Evolutionary conservation across 441 rosid species (phyloP).

Genomic region (Erodium chrysanthum): DNA sequence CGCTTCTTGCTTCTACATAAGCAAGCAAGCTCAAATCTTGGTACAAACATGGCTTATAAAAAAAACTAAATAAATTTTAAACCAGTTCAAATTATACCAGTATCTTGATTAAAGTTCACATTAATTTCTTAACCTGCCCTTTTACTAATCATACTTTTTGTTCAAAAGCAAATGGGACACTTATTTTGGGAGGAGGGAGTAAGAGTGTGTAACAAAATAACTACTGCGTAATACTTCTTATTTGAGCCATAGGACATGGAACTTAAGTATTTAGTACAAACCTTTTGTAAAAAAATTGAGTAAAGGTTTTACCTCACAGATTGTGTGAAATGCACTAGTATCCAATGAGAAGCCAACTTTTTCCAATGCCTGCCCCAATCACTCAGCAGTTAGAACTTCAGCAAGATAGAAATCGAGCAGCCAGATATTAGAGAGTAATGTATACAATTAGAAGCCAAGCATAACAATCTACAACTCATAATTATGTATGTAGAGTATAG

Average conservation of each 20-base stretch:
- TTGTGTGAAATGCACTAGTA: conserved; percentile 50
- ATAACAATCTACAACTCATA: conserved; percentile 10
- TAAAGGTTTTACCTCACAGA: conserved; percentile 44
- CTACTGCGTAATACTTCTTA: not conserved
- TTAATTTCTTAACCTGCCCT: too few species aligned
- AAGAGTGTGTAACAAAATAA: not conserved
- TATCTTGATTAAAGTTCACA: too few species aligned
- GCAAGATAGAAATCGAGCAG: not conserved
- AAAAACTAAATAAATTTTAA: too few species aligned
- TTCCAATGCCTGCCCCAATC: conserved; percentile 39
- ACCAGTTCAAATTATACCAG: too few species aligned
- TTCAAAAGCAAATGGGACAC: too few species aligned
- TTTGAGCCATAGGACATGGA: not conserved
- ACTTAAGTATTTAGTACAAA: not conserved
- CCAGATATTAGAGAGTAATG: not conserved
- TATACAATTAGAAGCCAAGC: not conserved
- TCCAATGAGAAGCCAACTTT: conserved; percentile 55
- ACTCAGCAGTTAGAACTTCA: conserved; percentile 10
- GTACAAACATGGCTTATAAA: too few species aligned
- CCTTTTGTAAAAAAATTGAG: not conserved
- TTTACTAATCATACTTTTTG: too few species aligned
- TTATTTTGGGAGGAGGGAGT: not conserved
- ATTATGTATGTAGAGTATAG: conserved; percentile 3
- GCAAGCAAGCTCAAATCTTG: too few species aligned
- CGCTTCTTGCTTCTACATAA: too few species aligned